A percentile compares a stretch with the other conserved stretches of the same genome.
Conservation (phyloP, 352 stramenopile genomes). For the Pythium grandisporangium region DNA sequence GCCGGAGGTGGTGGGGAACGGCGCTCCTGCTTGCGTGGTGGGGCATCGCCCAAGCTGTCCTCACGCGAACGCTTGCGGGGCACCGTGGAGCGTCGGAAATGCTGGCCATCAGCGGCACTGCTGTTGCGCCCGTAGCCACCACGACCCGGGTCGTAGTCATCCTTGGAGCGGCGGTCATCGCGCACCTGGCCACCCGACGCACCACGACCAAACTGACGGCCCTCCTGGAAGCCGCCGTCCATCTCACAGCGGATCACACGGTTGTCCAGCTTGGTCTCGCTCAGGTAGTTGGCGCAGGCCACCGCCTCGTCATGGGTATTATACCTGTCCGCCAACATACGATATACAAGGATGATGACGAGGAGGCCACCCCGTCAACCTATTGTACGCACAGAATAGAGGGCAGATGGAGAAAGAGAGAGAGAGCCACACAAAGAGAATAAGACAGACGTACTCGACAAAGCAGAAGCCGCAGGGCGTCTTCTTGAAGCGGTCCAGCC, state of each 20-base stretch:
- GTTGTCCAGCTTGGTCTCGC: conserved; percentile 83
- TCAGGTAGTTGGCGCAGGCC: conserved; percentile 76
- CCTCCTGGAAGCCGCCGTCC: conserved; percentile 82
- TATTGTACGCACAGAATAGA: too few relatives aligned
- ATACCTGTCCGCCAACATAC: conserved; percentile 24
- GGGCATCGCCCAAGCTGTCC: conserved; percentile 45
- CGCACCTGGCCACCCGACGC: conserved; percentile 77
- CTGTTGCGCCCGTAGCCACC: conserved; percentile 71
- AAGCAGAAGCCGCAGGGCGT: conserved; percentile 98
- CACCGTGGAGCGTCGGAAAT: conserved; percentile 51
- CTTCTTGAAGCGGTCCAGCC: conserved; percentile 93
- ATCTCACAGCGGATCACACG: conserved; percentile 84
- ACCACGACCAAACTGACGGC: conserved; percentile 78
- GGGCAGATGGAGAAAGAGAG: neutral
- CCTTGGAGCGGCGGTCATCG: conserved; percentile 76
- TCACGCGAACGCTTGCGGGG: conserved; percentile 44
- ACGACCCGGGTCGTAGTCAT: conserved; percentile 77
- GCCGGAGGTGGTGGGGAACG: conserved; percentile 9
- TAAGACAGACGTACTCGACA: conserved; percentile 83
- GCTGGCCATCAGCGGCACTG: conserved; percentile 45
- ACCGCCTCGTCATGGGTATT: conserved; percentile 57
- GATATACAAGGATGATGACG: too few relatives aligned
- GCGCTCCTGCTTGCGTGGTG: conserved; percentile 25
- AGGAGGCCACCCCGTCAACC: too few relatives aligned
- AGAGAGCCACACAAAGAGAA: too few relatives aligned